A percentile compares a stretch with the other conserved stretches of the same genome.
These are phyloP conservation scores for Zygotorulaspora florentina DNA, from an alignment of 805 yeast genomes.

Conservation along the genomic window DNA sequence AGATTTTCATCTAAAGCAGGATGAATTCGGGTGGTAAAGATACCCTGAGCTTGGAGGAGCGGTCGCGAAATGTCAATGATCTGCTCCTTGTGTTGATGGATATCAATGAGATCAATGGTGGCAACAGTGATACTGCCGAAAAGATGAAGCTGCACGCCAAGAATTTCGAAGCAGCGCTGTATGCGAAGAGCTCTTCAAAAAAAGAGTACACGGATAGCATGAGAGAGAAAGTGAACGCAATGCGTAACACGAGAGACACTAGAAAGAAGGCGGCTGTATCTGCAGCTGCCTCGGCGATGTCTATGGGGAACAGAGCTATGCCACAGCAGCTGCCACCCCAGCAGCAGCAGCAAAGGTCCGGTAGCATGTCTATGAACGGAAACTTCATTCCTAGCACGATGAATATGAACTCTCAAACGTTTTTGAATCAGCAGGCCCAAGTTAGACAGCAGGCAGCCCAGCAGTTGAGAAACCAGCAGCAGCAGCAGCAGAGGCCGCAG, in stretches of 20 bases:
- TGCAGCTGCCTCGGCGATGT: slow-evolving; percentile 23
- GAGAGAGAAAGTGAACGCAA: slow-evolving; percentile 42
- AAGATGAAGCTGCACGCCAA: slow-evolving; percentile 56
- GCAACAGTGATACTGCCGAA: slow-evolving; percentile 35
- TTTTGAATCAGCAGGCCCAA: slow-evolving; percentile 48
- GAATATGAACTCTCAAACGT: slow-evolving; percentile 37
- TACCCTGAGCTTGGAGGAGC: slow-evolving; percentile 28
- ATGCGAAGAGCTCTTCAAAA: slow-evolving; percentile 51
- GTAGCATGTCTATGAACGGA: slow-evolving; percentile 19
- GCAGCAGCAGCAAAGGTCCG: slow-evolving; percentile 27
- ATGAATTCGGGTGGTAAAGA: slow-evolving; percentile 21
- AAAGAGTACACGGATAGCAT: slow-evolving; percentile 53
- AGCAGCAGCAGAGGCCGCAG: slow-evolving; percentile 25
- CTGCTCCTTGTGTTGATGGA: slow-evolving; percentile 34
- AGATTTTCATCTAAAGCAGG: neutral
- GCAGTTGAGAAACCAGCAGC: slow-evolving; percentile 36
- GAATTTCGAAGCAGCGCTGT: slow-evolving; percentile 66
- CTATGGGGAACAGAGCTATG: slow-evolving; percentile 29
- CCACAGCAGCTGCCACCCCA: slow-evolving; percentile 18
- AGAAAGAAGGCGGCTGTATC: slow-evolving; percentile 24
- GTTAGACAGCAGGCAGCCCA: slow-evolving; percentile 50
- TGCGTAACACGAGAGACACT: slow-evolving; percentile 34
- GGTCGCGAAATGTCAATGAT: slow-evolving; percentile 34
- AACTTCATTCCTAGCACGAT: slow-evolving; percentile 20
- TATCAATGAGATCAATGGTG: slow-evolving; percentile 36